Evolutionary conservation across 208 protist species (phyloP), one percentile per base, ranked within the genome.

Genomic region (Leishmania tarentolae): DNA sequence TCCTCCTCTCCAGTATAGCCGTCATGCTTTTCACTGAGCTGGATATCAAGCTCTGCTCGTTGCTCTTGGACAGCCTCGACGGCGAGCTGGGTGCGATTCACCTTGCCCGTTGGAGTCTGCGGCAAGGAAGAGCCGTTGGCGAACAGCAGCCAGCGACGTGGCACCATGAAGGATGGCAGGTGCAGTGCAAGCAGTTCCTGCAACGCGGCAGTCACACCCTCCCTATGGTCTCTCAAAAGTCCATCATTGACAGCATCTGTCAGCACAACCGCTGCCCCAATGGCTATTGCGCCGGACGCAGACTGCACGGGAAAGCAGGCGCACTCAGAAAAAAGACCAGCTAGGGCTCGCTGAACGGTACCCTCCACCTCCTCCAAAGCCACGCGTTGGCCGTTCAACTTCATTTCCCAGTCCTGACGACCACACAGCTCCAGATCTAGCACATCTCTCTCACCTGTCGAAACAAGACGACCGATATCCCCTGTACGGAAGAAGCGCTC

Each of bases 301-400:
- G n/a, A 35, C 7, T 31, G 28, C 21, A 80, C n/a, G 65, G 85
- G 87, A 68, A 88, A 93, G 80, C 86, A 91, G 47, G 81, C 76
- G 24, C 75, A 80, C 44, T 82, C 78, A 13, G 53, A 66, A 59
- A 44, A 53, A 24, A 86, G 28, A 21, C 77, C 77, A 47, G 63
- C 82, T 57, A 85, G 77, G 3, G 65, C 61, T 3, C 61, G 61
- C 69, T 70, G 76, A 42, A 92, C 85, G 13, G 78, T 76, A 8
- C 82, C 63, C 72, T 94, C 88, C 56, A 94, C 87, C 80, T 92
- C 91, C 80, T 92, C 91, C 35, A 94, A 73, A 8, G 86, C 75
- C 35, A 90, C 87, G 8, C 91, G 91, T 77, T 92, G 88, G 28
- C 88, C 91, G 71, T 87, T 90, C 53, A 94, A 24, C 75, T 94